Percentiles rank a stretch among this genome's conserved stretches.
Conservation (phyloP, 176 grass and related monocot species). For the Zoysia japonica region DNA sequence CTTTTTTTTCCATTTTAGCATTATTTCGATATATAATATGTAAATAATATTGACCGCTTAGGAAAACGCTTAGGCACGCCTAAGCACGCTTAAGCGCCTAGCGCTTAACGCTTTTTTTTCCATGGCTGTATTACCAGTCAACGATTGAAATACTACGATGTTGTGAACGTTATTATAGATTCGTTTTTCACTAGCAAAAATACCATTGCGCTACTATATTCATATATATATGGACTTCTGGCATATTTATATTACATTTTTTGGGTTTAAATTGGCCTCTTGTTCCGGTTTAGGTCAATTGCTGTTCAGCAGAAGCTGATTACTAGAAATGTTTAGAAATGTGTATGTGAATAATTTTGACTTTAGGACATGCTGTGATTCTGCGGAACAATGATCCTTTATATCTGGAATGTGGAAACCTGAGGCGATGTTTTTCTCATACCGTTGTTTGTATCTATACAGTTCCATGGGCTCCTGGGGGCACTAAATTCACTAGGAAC, state of each 20-base stretch:
- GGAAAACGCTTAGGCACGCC: too few relatives aligned
- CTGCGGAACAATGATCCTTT: background rate
- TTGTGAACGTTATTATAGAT: background rate
- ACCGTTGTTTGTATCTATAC: conserved; percentile 32
- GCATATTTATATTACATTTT: conserved; percentile 9
- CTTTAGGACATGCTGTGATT: conserved; percentile 4
- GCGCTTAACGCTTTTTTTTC: too few relatives aligned
- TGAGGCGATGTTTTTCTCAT: conserved; percentile 20
- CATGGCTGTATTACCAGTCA: background rate
- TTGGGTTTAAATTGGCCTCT: background rate
- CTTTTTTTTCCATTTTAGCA: too few relatives aligned
- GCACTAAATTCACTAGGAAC: conserved; percentile 86
- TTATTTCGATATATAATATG: too few relatives aligned
- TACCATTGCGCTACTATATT: background rate
- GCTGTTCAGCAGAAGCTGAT: background rate
- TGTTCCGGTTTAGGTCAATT: background rate
- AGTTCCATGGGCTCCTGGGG: conserved; percentile 97
- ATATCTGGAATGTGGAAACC: background rate
- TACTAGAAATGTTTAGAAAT: background rate
- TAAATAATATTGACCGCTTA: too few relatives aligned
- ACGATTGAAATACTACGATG: background rate
- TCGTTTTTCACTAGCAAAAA: background rate
- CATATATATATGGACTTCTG: background rate
- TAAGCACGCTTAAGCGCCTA: too few relatives aligned
- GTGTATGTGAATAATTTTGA: background rate